A percentile compares a stretch with the other conserved stretches of the same genome.
Evolutionary conservation across 2,329 filamentous ascomycete species (phyloP).

Genomic region (Xylariaceae sp.): DNA sequence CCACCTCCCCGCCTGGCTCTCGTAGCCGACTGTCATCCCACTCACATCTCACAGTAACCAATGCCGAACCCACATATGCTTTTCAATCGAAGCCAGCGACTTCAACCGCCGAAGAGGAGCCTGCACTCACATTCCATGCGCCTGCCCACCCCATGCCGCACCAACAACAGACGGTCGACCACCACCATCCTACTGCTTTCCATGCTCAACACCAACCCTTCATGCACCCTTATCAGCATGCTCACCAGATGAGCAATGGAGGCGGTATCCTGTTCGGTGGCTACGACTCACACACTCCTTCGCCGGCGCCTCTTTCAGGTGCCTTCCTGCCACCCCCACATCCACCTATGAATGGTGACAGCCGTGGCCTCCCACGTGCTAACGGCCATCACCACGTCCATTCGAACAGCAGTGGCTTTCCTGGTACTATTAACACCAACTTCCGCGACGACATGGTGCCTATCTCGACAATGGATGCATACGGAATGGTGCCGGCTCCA

Average conservation of each 20-base stretch:
- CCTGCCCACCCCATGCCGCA: constrained; percentile 20
- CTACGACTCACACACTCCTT: constrained; percentile 52
- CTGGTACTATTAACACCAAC: constrained; percentile 25
- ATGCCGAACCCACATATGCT: constrained; percentile 5
- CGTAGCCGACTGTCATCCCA: background rate
- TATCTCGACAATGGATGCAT: constrained; percentile 25
- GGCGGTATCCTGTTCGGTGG: constrained; percentile 51
- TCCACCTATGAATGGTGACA: constrained; percentile 26
- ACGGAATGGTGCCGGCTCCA: constrained; percentile 21
- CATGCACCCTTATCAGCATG: constrained; percentile 36
- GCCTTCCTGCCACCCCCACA: constrained; percentile 44
- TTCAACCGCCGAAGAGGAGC: constrained; percentile 19
- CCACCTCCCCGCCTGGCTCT: background rate
- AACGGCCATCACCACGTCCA: constrained; percentile 28
- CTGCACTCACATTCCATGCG: constrained; percentile 18
- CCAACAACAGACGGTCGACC: constrained; percentile 19
- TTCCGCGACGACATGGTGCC: constrained; percentile 27
- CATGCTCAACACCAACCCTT: constrained; percentile 25
- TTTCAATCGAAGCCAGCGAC: constrained; percentile 24
- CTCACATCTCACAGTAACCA: constrained; percentile 13
- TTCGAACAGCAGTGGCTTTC: constrained; percentile 27
- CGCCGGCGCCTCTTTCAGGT: constrained; percentile 47
- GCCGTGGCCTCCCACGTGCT: constrained; percentile 20
- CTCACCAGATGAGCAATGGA: constrained; percentile 46
- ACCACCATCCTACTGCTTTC: constrained; percentile 21